Base-by-base conservation (phyloP, 2,329 filamentous ascomycete genomes). In the Immersiporthe knoxdaviesiana region DNA sequence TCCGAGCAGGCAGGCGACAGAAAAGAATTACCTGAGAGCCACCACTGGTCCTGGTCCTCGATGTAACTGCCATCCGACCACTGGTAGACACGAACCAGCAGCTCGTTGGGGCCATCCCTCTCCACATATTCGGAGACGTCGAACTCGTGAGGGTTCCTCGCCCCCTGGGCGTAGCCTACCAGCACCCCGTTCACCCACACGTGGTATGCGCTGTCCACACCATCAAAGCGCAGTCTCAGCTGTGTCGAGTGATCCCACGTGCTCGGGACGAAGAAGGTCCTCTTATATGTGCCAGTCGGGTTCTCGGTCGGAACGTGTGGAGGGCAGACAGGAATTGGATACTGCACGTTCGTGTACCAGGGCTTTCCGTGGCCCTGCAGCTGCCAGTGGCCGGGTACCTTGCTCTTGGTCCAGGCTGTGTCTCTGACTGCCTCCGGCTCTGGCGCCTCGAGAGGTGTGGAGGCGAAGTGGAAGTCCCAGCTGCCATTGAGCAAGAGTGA, bases 31-130 rank as follows among this genome's bases (percentile, higher is more conserved):
- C 84, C 86, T 30, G 86, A 88, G 6, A 91, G 78, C 86, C 88
- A 89, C 89, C 89, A 91, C 74, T 91, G 88, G 75, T 91, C 88
- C 73, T 89, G 88, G 67, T 91, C 89, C 76, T 92, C 90, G 44
- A 92, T 89, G 73, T 92, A 92, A 0, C 86, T 87, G 1, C 87
- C 90, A 72, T 91, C 89, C 14, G 84, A 91, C 82, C 87, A 91
- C 74, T 92, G 89, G 72, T 92, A 92, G 0, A 92, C 90, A n/a
- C 85, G 82, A 0, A 92, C 88, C 12, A 85, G 82, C 1, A 92
- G 75, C 56, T 83, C 83, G 71, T 91, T 91, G 47, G 78, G 75
- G 3, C 74, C 80, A 5, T 78, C 77, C 8, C 76, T 72, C 24
- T 72, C 78, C 21, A 88, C 77, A 50, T 82, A 77, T 0, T 79